Evolutionary conservation across 2,329 filamentous ascomycete species (phyloP).

Genomic region (Remersonia thermophila): DNA sequence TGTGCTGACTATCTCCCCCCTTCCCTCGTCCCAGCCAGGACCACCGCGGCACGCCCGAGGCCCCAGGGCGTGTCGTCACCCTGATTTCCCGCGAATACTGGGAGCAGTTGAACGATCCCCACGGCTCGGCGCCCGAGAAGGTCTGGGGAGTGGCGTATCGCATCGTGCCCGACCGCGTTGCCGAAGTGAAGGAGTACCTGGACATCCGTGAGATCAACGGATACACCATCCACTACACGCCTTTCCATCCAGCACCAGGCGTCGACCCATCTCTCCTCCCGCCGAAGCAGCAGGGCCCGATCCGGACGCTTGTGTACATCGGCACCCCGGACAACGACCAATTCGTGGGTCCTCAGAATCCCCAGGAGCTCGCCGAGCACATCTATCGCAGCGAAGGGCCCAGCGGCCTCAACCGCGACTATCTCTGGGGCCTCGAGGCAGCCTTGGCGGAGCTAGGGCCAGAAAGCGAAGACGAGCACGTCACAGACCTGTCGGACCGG

Average conservation of each 20-base stretch:
- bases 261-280: constrained; percentile 13
- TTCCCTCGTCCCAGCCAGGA: constrained; percentile 63
- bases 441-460: constrained; percentile 60
- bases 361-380: constrained; percentile 63
- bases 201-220: constrained; percentile 97
- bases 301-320: constrained; percentile 71
- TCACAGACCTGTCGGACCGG: constrained; percentile 66
- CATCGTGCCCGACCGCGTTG: constrained; percentile 58
- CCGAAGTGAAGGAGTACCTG: constrained; percentile 74
- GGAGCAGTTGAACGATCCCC: constrained; percentile 60
- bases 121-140: constrained; percentile 45
- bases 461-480: constrained; percentile 71
- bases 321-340: constrained; percentile 87
- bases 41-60: constrained; percentile 80
- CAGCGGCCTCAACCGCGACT: constrained; percentile 83
- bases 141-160: constrained; percentile 94
- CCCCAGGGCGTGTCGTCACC: constrained; percentile 84
- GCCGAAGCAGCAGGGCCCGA: constrained; percentile 22
- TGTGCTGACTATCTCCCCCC: background rate
- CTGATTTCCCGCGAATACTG: constrained; percentile 78
- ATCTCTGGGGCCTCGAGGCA: constrained; percentile 67
- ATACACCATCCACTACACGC: constrained; percentile 84
- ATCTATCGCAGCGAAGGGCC: constrained; percentile 68
- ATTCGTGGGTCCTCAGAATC: constrained; percentile 75
- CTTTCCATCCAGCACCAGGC: constrained; percentile 53